Base-by-base conservation (phyloP, 176 grass and related monocot genomes). In the Phragmites australis region DNA sequence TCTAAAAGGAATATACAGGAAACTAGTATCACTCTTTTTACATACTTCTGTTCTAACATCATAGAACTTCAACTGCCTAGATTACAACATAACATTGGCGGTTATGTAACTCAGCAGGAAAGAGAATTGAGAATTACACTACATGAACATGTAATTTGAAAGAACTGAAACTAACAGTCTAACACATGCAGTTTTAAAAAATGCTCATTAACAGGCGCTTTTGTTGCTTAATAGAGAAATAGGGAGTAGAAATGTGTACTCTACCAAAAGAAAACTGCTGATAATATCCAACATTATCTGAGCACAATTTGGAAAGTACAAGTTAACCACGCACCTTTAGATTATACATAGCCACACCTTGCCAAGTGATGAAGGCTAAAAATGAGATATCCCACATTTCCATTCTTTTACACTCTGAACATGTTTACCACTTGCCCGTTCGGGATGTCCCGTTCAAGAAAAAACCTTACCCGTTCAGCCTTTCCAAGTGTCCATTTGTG, bases 11-110 rank as follows among this genome's bases (percentile, higher is more conserved):
- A 70, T 51, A 79, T 12, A 62, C 31, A 45, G 57, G 59, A 83
- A 79, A 83, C 22, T 52, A 81, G 49, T 69, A 73, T 63, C 52
- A 4, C 73, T 75, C 34, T 80, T 86, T 27, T 56, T 77, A 50
- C 27, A 49, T 8, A 47, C 23, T 84, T 40, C 25, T 80, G 26
- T 59, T 41, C 82, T 32, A 79, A 78, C 29, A 27, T 85, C 29
- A 16, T 39, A 27, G 66, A 72, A 79, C 18, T 44, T 23, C 55
- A 60, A 60, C 45, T 27, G 27, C 29, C 27, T 18, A 41, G 10
- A 62, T 7, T 32, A 15, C 42, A 21, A 37, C 27, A 75, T 62
- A 62, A 72, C 3, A 62, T 48, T 46, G 4, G 9, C 15, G 27
- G 12, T 14, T 13, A 50, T 49, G n/a, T 19, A 72, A 62, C 30